These are phyloP conservation scores for Macrolepiota fuliginosa DNA, from an alignment of 768 basidiomycete genomes.

Conservation along the genomic window DNA sequence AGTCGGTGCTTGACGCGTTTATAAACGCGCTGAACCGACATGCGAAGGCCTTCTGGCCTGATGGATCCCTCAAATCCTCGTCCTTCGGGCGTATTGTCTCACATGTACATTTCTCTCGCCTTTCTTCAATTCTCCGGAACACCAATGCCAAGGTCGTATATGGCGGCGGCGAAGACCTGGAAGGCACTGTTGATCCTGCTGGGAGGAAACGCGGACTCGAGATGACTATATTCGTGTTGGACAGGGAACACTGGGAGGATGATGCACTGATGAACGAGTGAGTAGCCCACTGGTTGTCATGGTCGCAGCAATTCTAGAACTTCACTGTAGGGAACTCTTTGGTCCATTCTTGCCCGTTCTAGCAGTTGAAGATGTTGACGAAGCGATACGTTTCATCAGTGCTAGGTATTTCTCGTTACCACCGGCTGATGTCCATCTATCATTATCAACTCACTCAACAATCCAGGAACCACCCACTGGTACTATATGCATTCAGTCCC, in stretches of 20 bases:
- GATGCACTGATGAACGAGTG: conserved; percentile 66
- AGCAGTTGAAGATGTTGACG: conserved; percentile 50
- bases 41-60: conserved; percentile 50
- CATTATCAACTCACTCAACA: background rate
- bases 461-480: conserved; percentile 54
- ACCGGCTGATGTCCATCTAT: background rate
- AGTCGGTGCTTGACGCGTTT: conserved; percentile 43
- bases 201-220: conserved; percentile 47
- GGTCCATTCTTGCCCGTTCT: conserved; percentile 70
- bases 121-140: conserved; percentile 46
- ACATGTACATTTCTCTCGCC: conserved; percentile 48
- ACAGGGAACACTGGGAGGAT: conserved; percentile 49
- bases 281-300: conserved; percentile 16
- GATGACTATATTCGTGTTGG: conserved; percentile 52
- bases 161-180: conserved; percentile 32
- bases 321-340: conserved; percentile 58
- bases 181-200: conserved; percentile 27
- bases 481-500: conserved; percentile 63
- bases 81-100: conserved; percentile 54
- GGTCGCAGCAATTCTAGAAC: background rate
- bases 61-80: conserved; percentile 42
- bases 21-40: conserved; percentile 40
- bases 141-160: conserved; percentile 58
- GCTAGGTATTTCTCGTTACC: conserved; percentile 34
- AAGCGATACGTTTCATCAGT: conserved; percentile 55